Evolutionary conservation across 2,329 filamentous ascomycete species (phyloP), one percentile per base, ranked within the genome.

Genomic region (Lachnellula cervina): DNA sequence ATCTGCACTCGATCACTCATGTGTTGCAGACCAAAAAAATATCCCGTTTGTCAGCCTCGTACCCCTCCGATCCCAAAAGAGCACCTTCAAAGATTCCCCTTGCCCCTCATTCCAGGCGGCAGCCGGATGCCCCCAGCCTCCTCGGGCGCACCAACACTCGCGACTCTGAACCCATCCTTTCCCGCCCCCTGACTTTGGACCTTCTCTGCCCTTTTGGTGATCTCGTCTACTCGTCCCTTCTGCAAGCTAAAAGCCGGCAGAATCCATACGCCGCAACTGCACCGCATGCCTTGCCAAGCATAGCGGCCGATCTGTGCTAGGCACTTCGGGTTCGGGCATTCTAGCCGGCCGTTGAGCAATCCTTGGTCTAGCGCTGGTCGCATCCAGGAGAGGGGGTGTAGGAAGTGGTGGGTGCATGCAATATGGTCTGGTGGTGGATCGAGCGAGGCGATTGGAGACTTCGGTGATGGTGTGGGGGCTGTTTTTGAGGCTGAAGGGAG

Each of bases 361-460:
- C 89, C 91, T 66, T 88, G 81, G 65, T 92, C 88, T 3, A 99
- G 82, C 66, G 87, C 86, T 1, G 85, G 77, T 6, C 89, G 84
- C 94, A 99, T 99, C 94, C 94, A 99, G 14, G 89, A 89, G 35
- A 99, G 77, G 0, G 94, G 90, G 67, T 97, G 91, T 61, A 97
- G 74, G 72, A 97, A 97, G 70, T 92, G 83, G 71, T 97, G 93
- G 19, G 88, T 87, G 67, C 94, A 99, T 35, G 74, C 69, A 40
- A 69, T 34, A 66, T 63, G 54, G 61, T 51, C 49, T 6, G 53
- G 54, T 63, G 56, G 38, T 59, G 55, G 56, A 57, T 58, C 59
- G 65, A 69, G 62, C 23, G 59, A 64, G 32, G 65, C 60, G 45
- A 65, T 66, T 9, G 60, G 61, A 32, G 51, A 60, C 32, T 43